Conservation (phyloP, 257 asterid genomes). For the Henckelia pumila region DNA sequence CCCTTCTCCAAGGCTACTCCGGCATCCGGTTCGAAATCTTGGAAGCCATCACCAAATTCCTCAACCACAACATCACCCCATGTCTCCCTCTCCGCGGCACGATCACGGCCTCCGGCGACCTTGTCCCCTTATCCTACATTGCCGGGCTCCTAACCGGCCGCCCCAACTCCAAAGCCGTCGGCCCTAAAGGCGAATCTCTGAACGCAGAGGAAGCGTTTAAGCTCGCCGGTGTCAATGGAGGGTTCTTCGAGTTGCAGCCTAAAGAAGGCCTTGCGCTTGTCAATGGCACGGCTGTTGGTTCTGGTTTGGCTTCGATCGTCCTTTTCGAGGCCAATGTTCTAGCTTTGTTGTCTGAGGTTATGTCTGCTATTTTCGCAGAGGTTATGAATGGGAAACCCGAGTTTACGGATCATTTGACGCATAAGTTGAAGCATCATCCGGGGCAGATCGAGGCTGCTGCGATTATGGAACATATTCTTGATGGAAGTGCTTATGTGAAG, state of each 20-base stretch:
- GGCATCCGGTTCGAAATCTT: constrained; percentile 59
- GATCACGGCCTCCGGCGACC: constrained; percentile 57
- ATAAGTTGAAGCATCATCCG: constrained; percentile 55
- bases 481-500: constrained; percentile 45
- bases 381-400: constrained; percentile 62
- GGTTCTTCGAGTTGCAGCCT: constrained; percentile 55
- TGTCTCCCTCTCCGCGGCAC: constrained; percentile 60
- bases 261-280: constrained; percentile 59
- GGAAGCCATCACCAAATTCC: constrained; percentile 50
- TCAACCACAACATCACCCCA: constrained; percentile 52
- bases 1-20: constrained; percentile 57
- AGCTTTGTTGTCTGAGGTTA: constrained; percentile 38
- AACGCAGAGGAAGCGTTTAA: constrained; percentile 45
- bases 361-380: constrained; percentile 53
- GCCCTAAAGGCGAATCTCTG: constrained; percentile 36
- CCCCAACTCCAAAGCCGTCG: constrained; percentile 49
- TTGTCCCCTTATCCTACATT: constrained; percentile 57
- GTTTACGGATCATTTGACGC: constrained; percentile 53
- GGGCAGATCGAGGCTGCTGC: constrained; percentile 67
- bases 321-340: constrained; percentile 51
- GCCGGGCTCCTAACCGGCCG: constrained; percentile 59
- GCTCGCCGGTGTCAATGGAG: constrained; percentile 38
- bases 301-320: constrained; percentile 51
- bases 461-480: constrained; percentile 56
- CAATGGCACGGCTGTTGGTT: constrained; percentile 61